Evolutionary conservation across 2,329 filamentous ascomycete species (phyloP).

Genomic region (Phoma sp.): DNA sequence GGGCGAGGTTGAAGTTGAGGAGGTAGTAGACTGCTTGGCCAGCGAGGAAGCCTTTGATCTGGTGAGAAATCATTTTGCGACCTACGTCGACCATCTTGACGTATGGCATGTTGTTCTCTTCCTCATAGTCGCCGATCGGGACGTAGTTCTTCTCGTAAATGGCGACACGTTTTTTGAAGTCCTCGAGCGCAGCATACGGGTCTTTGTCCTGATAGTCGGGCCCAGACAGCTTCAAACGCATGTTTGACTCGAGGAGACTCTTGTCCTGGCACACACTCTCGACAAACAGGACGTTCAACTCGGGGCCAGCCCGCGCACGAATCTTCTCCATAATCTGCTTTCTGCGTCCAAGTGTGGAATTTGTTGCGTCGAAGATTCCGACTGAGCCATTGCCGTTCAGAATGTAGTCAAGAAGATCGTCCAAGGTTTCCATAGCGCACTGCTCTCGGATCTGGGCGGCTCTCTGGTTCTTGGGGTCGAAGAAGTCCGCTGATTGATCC

Average conservation of each 20-base stretch:
- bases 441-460: slow-evolving; percentile 87
- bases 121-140: slow-evolving; percentile 88
- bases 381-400: slow-evolving; percentile 83
- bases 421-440: slow-evolving; percentile 88
- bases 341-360: slow-evolving; percentile 88
- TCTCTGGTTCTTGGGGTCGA: slow-evolving; percentile 85
- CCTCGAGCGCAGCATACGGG: slow-evolving; percentile 79
- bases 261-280: slow-evolving; percentile 92
- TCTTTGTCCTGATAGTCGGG: slow-evolving; percentile 97
- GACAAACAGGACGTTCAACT: slow-evolving; percentile 89
- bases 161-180: slow-evolving; percentile 91
- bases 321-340: slow-evolving; percentile 85
- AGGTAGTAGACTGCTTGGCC: slow-evolving; percentile 93
- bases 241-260: slow-evolving; percentile 88
- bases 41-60: slow-evolving; percentile 89
- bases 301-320: slow-evolving; percentile 79
- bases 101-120: slow-evolving; percentile 89
- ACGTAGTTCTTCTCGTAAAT: slow-evolving; percentile 96
- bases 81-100: slow-evolving; percentile 99
- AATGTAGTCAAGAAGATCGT: slow-evolving; percentile 91
- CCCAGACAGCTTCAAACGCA: slow-evolving; percentile 94
- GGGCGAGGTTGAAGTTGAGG: slow-evolving; percentile 94
- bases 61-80: slow-evolving; percentile 88
- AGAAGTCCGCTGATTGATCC: slow-evolving; percentile 92
- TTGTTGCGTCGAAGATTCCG: slow-evolving; percentile 95